Evolutionary conservation across 176 grass and related monocot genomes (phyloP).

Genomic region (Alloteropsis semialata): DNA sequence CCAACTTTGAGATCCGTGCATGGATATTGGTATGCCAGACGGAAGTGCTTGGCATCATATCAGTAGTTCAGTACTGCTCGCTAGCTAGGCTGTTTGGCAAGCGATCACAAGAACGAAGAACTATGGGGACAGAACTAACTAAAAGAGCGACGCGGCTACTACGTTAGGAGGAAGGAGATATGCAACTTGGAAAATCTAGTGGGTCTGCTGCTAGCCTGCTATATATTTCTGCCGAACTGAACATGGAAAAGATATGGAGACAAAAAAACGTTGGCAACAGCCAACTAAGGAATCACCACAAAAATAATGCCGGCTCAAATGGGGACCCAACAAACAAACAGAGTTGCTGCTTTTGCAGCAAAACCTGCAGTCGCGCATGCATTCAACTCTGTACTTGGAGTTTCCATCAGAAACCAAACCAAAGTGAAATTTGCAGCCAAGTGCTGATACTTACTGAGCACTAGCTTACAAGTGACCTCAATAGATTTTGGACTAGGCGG

Average conservation of each 20-base stretch:
- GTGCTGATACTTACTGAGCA: not conserved
- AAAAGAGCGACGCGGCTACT: not conserved
- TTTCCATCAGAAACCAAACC: not conserved
- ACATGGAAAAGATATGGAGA: too few relatives aligned
- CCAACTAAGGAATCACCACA: not conserved
- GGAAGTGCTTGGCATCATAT: conserved; percentile 2
- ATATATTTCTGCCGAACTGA: not conserved
- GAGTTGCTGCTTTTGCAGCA: not conserved
- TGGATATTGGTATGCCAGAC: not conserved
- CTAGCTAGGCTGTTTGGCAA: conserved; percentile 8
- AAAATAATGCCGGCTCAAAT: not conserved
- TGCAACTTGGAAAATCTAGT: not conserved
- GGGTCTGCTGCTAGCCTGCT: too few relatives aligned
- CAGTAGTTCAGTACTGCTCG: not conserved
- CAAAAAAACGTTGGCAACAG: not conserved
- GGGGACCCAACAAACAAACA: conserved; percentile 5
- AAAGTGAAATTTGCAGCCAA: conserved; percentile 16
- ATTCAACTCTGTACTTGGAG: not conserved
- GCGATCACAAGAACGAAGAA: not conserved
- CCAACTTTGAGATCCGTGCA: not conserved
- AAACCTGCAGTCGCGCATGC: not conserved
- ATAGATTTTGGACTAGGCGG: too few relatives aligned
- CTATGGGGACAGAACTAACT: not conserved
- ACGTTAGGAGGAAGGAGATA: not conserved
- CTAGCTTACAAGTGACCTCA: too few relatives aligned